Evolutionary conservation across 2,329 filamentous ascomycete genomes (phyloP).

Genomic region (Monilinia fructigena): DNA sequence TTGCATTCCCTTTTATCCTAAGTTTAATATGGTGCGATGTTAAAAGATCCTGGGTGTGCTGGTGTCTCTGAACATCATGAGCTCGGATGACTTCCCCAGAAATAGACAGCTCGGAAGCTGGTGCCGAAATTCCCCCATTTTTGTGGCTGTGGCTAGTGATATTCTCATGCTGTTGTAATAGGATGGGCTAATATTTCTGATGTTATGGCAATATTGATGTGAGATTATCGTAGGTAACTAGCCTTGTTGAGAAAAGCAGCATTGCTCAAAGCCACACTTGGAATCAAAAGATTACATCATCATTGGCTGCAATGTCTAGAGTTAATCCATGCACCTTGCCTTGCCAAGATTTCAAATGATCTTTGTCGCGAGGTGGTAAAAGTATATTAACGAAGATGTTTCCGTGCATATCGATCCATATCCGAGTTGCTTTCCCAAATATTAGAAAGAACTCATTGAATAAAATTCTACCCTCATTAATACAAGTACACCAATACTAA

Average conservation of each 20-base stretch:
- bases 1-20: background rate
- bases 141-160: background rate
- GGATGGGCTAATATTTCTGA: rapidly evolving
- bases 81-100: background rate
- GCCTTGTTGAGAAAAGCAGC: background rate
- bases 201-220: no score
- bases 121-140: slow-evolving; percentile 6
- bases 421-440: background rate
- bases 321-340: background rate
- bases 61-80: background rate
- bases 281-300: background rate
- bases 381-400: slow-evolving; percentile 6
- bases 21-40: background rate
- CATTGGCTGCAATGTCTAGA: background rate
- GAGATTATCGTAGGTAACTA: background rate
- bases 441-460: background rate
- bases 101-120: background rate
- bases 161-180: background rate
- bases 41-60: background rate
- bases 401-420: background rate
- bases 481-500: background rate
- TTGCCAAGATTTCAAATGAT: slow-evolving; percentile 1
- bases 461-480: background rate
- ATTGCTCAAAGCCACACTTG: background rate
- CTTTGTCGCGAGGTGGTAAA: background rate